Base-by-base conservation (phyloP, 345 rosid genomes). In the Orychophragmus violaceus region DNA sequence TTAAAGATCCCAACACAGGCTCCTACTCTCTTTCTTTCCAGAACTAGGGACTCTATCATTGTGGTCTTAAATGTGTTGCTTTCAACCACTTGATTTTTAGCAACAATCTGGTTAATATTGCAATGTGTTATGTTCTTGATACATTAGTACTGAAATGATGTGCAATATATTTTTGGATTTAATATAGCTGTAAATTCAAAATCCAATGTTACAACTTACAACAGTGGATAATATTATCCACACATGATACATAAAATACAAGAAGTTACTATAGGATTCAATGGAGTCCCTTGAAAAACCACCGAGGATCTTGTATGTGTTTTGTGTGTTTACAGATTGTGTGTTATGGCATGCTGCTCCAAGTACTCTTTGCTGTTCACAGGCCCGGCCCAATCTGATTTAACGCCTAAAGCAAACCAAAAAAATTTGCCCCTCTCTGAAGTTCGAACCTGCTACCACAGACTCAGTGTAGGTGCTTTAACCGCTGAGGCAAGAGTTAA, bases 331-430 rank as follows among this genome's bases (percentile, higher is more conserved):
- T 73, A 59, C 23, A 65, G 44, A 3, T 58, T 51, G 0, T 64
- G 76, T 46, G 76, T 25, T 22, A 57, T 37, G 44, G 82, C 82
- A 29, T 88, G 94, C 37, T 86, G 89, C 75, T 90, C 92, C 23
- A 90, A 82, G 82, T 83, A 93, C 80, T 90, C 96, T 78, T 81
- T 88, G 84, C 97, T 94, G 79, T n/a, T n/a, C n/a, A n/a, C n/a
- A n/a, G n/a, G n/a, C n/a, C n/a, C n/a, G n/a, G n/a, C n/a, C n/a
- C n/a, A n/a, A n/a, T n/a, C n/a, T n/a, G n/a, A n/a, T n/a, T n/a
- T n/a, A n/a, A n/a, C n/a, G n/a, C n/a, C n/a, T n/a, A n/a, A n/a
- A n/a, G n/a, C n/a, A n/a, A n/a, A n/a, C n/a, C n/a, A n/a, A n/a
- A n/a, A n/a, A n/a, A n/a, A n/a, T n/a, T n/a, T n/a, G n/a, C n/a